Conservation (phyloP, 2,329 filamentous ascomycete species). For the Curvularia spicifera region DNA sequence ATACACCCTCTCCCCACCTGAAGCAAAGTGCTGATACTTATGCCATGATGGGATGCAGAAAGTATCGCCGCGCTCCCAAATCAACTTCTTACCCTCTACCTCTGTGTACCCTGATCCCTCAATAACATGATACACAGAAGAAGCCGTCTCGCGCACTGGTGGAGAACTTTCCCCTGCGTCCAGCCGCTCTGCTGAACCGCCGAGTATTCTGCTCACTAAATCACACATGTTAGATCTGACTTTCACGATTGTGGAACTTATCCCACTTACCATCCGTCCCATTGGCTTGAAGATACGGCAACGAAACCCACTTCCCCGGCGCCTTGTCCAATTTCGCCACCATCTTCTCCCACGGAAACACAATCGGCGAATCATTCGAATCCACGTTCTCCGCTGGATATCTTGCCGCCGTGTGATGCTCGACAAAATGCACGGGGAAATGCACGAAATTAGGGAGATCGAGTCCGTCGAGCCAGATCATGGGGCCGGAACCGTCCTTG, state of each 20-base stretch:
- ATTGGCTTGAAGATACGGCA: conserved; percentile 1
- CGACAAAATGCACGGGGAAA: conserved; percentile 61
- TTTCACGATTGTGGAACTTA: background rate
- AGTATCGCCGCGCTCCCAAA: conserved; percentile 1
- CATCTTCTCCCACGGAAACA: background rate
- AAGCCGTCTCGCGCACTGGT: conserved; percentile 1
- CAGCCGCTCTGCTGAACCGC: background rate
- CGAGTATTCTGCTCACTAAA: conserved; percentile 1
- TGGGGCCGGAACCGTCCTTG: conserved; percentile 61
- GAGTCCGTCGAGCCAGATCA: conserved; percentile 65
- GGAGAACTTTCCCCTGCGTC: background rate
- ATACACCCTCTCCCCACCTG: background rate
- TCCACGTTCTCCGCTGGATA: conserved; percentile 2
- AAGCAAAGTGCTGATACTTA: conserved; percentile 4
- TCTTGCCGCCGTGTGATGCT: conserved; percentile 52
- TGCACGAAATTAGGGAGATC: conserved; percentile 61
- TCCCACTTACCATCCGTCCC: background rate
- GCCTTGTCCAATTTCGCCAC: background rate
- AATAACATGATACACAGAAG: background rate
- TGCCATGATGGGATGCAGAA: conserved; percentile 4
- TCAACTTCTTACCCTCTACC: conserved; percentile 1
- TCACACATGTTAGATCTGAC: background rate
- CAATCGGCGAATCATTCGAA: background rate
- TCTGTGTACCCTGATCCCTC: conserved; percentile 1
- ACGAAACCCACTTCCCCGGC: conserved; percentile 1